A percentile compares a stretch with the other conserved stretches of the same genome.
Conservation (phyloP, 2,329 filamentous ascomycete species). For the Fusarium papillatum region DNA sequence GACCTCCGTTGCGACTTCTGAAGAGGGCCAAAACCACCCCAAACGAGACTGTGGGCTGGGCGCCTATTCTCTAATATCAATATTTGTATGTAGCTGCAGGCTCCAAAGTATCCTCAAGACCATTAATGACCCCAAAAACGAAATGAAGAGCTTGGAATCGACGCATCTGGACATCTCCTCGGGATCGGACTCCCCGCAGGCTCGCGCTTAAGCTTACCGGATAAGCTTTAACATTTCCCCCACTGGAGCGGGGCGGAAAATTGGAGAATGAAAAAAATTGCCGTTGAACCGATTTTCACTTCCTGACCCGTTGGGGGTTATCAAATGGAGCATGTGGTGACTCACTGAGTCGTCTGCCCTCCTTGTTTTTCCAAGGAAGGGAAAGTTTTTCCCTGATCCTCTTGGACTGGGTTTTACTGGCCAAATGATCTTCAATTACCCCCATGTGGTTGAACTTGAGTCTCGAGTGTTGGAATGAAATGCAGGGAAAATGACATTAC, state of each 20-base stretch:
- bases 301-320: not conserved
- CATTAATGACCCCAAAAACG: not conserved
- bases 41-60: not conserved
- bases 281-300: not conserved
- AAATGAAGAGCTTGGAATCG: not conserved
- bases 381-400: not conserved
- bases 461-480: not conserved
- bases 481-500: not conserved
- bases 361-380: not conserved
- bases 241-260: not conserved
- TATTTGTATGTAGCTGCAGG: accelerated
- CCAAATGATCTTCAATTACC: not conserved
- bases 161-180: not conserved
- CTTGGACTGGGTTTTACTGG: not conserved
- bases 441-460: not conserved
- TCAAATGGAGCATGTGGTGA: not conserved
- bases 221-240: not conserved
- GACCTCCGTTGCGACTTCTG: not conserved
- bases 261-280: not conserved
- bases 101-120: not conserved
- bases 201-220: conserved; percentile 2
- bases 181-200: not conserved
- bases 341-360: not conserved
- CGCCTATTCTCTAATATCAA: not conserved
- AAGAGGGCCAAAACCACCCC: not conserved